phyloP scores from a whole-genome alignment of 345 rosid species.

The Erucastrum elatum region DNA sequence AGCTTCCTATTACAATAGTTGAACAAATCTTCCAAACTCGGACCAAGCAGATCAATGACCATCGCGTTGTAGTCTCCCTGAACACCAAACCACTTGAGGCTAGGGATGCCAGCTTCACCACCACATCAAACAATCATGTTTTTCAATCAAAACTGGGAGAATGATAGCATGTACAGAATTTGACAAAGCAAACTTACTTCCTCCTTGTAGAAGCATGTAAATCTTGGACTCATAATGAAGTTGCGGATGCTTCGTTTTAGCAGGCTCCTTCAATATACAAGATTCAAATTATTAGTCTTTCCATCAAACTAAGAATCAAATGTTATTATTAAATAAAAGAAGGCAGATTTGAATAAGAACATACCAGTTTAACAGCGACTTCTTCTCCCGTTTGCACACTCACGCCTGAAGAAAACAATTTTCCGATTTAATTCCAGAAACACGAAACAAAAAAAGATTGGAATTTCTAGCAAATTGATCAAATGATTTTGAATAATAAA shows the following conservation, averaged over 20 bases:
- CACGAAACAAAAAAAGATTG: no score
- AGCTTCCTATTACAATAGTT: conserved; percentile 76
- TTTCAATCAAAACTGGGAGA: not conserved
- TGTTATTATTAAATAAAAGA: not conserved
- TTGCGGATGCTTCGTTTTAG: conserved; percentile 86
- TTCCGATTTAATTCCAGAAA: not conserved
- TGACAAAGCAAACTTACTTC: conserved; percentile 50
- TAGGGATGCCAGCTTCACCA: conserved; percentile 79
- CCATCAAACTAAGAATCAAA: not conserved
- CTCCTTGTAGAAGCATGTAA: conserved; percentile 89
- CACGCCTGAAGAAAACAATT: conserved; percentile 15
- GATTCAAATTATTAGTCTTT: not conserved
- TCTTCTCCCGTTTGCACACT: conserved; percentile 44
- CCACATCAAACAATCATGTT: conserved; percentile 10
- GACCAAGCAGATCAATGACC: conserved; percentile 91
- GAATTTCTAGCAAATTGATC: no score
- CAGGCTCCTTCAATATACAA: conserved; percentile 60
- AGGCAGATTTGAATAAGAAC: not conserved
- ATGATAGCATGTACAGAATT: not conserved
- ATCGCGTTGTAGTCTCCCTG: conserved; percentile 76
- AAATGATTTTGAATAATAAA: not conserved
- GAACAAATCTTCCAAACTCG: conserved; percentile 87
- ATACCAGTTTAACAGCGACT: conserved; percentile 45
- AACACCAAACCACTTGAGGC: conserved; percentile 86
- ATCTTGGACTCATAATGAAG: conserved; percentile 86